These are phyloP conservation scores for Clathrospora elynae DNA, from an alignment of 2,329 filamentous ascomycete species.

Conservation along the genomic window DNA sequence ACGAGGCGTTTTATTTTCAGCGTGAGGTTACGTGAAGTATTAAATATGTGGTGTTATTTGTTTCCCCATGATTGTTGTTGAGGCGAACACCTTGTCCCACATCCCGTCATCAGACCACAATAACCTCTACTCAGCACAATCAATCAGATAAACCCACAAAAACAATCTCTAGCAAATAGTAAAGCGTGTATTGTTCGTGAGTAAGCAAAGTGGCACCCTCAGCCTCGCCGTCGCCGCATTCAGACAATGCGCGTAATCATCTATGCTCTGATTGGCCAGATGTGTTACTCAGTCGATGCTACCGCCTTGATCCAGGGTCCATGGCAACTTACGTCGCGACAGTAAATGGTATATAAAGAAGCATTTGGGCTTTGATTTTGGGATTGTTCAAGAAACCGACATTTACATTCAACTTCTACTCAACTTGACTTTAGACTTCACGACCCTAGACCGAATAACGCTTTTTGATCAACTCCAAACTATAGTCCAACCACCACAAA, in stretches of 20 bases:
- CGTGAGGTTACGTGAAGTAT: too few relatives aligned
- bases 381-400: not conserved
- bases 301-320: constrained; percentile 22
- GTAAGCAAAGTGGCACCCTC: constrained; percentile 31
- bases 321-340: constrained; percentile 19
- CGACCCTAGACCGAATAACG: too few relatives aligned
- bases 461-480: too few relatives aligned
- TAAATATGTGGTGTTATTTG: too few relatives aligned
- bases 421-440: constrained; percentile 2
- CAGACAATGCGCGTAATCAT: constrained; percentile 35
- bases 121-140: constrained; percentile 5
- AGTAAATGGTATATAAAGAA: constrained; percentile 29
- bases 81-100: too few relatives aligned
- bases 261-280: constrained; percentile 35
- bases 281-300: constrained; percentile 27
- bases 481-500: constrained; percentile 15
- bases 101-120: not conserved
- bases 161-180: constrained; percentile 29
- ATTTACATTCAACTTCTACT: constrained; percentile 10
- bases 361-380: constrained; percentile 10
- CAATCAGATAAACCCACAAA: constrained; percentile 15
- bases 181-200: constrained; percentile 22
- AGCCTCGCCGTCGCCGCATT: constrained; percentile 22
- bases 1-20: too few relatives aligned
- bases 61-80: too few relatives aligned